Evolutionary conservation across 805 yeast species (phyloP).

Genomic region (Lipomyces starkeyi): DNA sequence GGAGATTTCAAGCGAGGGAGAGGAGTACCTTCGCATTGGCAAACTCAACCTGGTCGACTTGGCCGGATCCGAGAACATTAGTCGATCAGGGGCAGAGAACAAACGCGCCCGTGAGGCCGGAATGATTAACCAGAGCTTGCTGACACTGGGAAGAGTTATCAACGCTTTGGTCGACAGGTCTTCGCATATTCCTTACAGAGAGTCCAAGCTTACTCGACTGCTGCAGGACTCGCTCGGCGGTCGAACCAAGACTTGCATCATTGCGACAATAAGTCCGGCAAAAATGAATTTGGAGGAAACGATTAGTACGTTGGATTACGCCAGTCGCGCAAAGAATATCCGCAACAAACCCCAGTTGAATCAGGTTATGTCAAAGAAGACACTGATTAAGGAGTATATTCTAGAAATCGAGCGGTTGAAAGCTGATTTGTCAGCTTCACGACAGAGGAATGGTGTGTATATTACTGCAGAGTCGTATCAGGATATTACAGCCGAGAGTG

Average conservation of each 20-base stretch:
- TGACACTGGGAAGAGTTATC: slow-evolving; percentile 88
- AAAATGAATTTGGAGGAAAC: slow-evolving; percentile 79
- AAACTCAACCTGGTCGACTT: slow-evolving; percentile 87
- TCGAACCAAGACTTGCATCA: slow-evolving; percentile 80
- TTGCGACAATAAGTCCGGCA: slow-evolving; percentile 89
- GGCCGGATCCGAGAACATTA: slow-evolving; percentile 93
- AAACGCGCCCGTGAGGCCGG: slow-evolving; percentile 94
- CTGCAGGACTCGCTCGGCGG: slow-evolving; percentile 89
- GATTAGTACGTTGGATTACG: slow-evolving; percentile 82
- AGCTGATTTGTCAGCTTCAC: slow-evolving; percentile 65
- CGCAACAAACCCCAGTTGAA: slow-evolving; percentile 73
- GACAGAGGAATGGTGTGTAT: slow-evolving; percentile 70
- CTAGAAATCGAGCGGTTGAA: slow-evolving; percentile 62
- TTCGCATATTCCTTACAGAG: slow-evolving; percentile 83
- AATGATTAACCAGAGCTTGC: slow-evolving; percentile 82
- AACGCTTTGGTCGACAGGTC: slow-evolving; percentile 68
- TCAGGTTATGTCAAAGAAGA: slow-evolving; percentile 63
- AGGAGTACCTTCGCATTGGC: slow-evolving; percentile 60
- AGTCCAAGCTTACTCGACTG: slow-evolving; percentile 77
- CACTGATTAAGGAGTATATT: slow-evolving; percentile 59
- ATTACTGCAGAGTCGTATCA: slow-evolving; percentile 58
- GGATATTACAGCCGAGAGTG: slow-evolving; percentile 54
- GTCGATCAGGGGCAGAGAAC: slow-evolving; percentile 83
- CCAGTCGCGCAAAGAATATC: slow-evolving; percentile 83
- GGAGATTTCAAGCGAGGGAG: slow-evolving; percentile 55